A percentile compares a stretch with the other conserved stretches of the same genome.
Conservation (phyloP, 2,329 filamentous ascomycete species). For the Periglandula ipomoeae region DNA sequence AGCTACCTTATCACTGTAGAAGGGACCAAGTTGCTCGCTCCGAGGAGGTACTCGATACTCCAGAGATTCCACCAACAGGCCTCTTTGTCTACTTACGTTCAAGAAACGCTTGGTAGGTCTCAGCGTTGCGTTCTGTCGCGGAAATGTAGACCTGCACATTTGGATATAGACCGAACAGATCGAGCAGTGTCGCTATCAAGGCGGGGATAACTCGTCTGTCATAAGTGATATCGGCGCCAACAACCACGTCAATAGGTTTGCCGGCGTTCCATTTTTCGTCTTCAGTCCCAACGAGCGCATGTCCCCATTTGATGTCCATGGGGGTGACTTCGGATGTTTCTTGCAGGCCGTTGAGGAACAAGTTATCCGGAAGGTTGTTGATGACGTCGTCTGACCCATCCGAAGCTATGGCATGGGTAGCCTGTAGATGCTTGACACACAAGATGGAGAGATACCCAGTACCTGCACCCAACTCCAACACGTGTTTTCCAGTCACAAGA, state of each 20-base stretch:
- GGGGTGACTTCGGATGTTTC: constrained; percentile 33
- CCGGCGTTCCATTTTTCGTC: constrained; percentile 42
- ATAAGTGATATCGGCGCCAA: constrained; percentile 75
- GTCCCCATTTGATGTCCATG: constrained; percentile 57
- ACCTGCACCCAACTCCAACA: constrained; percentile 68
- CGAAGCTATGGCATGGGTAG: constrained; percentile 54
- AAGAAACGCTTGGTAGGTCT: constrained; percentile 58
- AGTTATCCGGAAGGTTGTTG: constrained; percentile 55
- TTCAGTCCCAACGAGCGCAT: constrained; percentile 48
- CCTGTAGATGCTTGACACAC: constrained; percentile 57
- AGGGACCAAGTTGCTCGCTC: constrained; percentile 48
- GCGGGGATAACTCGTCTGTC: constrained; percentile 54
- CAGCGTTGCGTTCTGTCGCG: constrained; percentile 60
- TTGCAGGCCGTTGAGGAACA: constrained; percentile 59
- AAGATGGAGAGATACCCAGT: constrained; percentile 69
- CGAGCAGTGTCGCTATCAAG: constrained; percentile 54
- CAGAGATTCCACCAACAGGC: constrained; percentile 33
- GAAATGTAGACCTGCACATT: constrained; percentile 54
- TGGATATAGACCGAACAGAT: constrained; percentile 50
- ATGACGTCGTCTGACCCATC: constrained; percentile 69
- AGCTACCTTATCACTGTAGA: constrained; percentile 50
- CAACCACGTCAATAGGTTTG: constrained; percentile 48
- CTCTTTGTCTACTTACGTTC: constrained; percentile 43
- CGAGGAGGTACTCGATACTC: constrained; percentile 29
- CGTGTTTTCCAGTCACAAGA: constrained; percentile 41